These are phyloP conservation scores for Priceomyces medius DNA, from an alignment of 805 yeast genomes.

Conservation along the genomic window DNA sequence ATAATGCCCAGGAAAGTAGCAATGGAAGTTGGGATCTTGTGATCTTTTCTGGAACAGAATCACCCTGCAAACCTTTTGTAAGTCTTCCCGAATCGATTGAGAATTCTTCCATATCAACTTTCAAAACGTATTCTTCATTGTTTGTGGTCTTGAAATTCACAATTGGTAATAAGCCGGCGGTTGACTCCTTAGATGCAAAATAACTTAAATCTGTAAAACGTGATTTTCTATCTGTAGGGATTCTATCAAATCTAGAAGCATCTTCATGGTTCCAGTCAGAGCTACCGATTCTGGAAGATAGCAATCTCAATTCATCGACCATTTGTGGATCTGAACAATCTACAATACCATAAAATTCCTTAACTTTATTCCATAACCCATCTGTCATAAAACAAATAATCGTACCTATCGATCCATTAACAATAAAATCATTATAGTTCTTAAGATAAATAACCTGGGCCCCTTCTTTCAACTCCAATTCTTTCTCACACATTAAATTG, in stretches of 20 bases:
- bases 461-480: constrained; percentile 66
- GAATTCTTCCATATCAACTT: constrained; percentile 36
- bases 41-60: constrained; percentile 19
- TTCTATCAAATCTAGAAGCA: constrained; percentile 12
- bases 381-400: constrained; percentile 54
- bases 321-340: constrained; percentile 17
- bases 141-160: constrained; percentile 43
- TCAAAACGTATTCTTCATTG: constrained; percentile 26
- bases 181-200: constrained; percentile 21
- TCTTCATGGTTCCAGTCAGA: constrained; percentile 19
- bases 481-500: constrained; percentile 68
- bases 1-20: constrained; percentile 76
- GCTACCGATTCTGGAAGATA: constrained; percentile 23
- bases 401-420: constrained; percentile 88
- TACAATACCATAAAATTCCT: constrained; percentile 19
- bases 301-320: constrained; percentile 22
- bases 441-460: constrained; percentile 95
- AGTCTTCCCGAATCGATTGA: constrained; percentile 25
- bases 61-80: constrained; percentile 10
- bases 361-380: constrained; percentile 22
- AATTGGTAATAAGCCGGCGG: constrained; percentile 37
- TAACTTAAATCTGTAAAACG: constrained; percentile 19
- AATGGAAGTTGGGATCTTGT: constrained; percentile 64
- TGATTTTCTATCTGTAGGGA: constrained; percentile 27
- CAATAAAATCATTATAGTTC: constrained; percentile 72